Base-by-base conservation (phyloP, 306 rosid genomes). In the Phaseolus lunatus region DNA sequence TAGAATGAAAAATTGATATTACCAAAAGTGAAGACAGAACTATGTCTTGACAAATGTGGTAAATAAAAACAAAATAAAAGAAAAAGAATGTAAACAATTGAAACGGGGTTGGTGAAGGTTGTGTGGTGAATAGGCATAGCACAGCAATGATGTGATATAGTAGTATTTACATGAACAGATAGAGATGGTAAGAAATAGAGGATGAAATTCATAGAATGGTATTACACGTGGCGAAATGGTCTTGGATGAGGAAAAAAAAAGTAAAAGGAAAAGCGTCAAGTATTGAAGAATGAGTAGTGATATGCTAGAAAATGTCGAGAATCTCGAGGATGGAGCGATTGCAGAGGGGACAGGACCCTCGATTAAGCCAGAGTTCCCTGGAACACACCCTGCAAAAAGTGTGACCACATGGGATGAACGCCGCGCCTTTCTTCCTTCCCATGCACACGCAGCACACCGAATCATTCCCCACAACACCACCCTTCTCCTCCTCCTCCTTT, bases 321-420 rank as follows among this genome's bases (percentile, higher is more conserved):
- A 92, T 89, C 94, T 92, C 97, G 80, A 91, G 87, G 82, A 92
- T 91, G 78, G 90, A 87, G 81, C 98, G 94, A 78, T 92, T 96
- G 70, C 99, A 96, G 45, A 96, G 98, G 81, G 99, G 99, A 76
- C 99, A 96, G 2, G 81, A 57, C 9, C 98, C 98, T 81, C 98
- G 92, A 59, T 96, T 96, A 62, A 92, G 4, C 99, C 99, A 96
- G 78, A 96, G 67, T 90, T 96, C 98, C 74, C 99, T 86, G 18
- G 98, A 91, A 67, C 99, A 96, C 85, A 96, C 96, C 19, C 99
- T 91, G 81, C 99, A 96, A 77, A 88, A 96, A 2, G 99, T 96
- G 81, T 96, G 99, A 37, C 99, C 98, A 81, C 99, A 96, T 72
- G 99, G 99, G 29, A 96, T 96, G 82, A 92, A 92, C 29, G 99